Base-by-base conservation (phyloP, 441 rosid genomes). In the Adansonia rubrostipa region DNA sequence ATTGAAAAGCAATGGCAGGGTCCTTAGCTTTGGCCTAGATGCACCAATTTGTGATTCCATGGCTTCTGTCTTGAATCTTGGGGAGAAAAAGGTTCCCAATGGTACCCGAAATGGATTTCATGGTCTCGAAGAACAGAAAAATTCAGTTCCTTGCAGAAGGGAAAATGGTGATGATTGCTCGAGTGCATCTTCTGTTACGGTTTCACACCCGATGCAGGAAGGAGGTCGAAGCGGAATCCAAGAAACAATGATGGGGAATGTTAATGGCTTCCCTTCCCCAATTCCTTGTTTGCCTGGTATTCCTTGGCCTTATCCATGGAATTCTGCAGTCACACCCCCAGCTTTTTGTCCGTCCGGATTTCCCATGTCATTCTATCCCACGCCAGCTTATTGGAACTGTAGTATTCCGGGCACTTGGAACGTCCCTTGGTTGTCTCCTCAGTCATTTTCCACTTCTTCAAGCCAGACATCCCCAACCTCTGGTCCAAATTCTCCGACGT, bases 251-350 rank as follows among this genome's bases (percentile, higher is more conserved):
- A 56, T 51, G 19, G 79, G 48, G 44, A 85, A 80, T 75, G 76
- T 83, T 67, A 92, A 88, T 72, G 89, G 92, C 47, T 89, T 88
- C 76, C 82, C 89, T 80, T 80, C 92, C 75, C 87, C 87, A 48
- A 70, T 86, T 76, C 87, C 88, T 62, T 92, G 91, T 79, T 80
- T 91, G 78, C 86, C 91, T 0, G 88, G 88, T 71, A 89, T 90
- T 80, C 96, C 97, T 47, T 93, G 97, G 99, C 94, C 97, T 24
- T 95, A 91, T 79, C 87, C 89, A 0, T 88, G 98, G 94, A 89
- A 88, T 60, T 82, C 92, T 14, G 56, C 88, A 5, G 82, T 88
- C 62, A 89, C 94, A 9, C 92, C 90, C 24, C 87, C 89, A 0
- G 83, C 86, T 3, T 89, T 86, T 80, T 91, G 85, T 84, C 90